A percentile compares a stretch with the other conserved stretches of the same genome.
Evolutionary conservation across 768 basidiomycete species (phyloP).

Genomic region (Hebeloma cylindrosporum): DNA sequence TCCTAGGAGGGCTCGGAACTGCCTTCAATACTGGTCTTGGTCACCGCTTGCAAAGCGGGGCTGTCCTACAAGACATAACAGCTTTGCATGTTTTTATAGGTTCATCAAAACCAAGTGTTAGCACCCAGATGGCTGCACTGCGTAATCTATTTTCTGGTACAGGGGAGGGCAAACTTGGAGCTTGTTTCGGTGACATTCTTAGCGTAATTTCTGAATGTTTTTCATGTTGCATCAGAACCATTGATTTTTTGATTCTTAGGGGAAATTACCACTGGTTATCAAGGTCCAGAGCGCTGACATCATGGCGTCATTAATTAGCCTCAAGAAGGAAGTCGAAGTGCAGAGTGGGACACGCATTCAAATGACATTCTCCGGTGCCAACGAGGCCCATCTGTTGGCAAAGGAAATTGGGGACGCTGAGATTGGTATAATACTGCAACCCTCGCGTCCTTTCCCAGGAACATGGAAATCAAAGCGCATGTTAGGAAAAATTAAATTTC

Average conservation of each 20-base stretch:
- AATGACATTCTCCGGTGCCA: conserved; percentile 55
- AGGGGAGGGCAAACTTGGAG: conserved; percentile 39
- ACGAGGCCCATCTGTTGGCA: conserved; percentile 73
- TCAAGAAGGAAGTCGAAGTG: conserved; percentile 63
- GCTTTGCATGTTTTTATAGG: conserved; percentile 64
- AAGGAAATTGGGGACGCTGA: conserved; percentile 64
- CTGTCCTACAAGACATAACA: conserved; percentile 56
- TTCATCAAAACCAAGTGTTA: conserved; percentile 48
- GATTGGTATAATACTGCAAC: conserved; percentile 69
- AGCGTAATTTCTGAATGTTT: conserved; percentile 34
- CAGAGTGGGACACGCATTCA: conserved; percentile 39
- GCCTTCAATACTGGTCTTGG: conserved; percentile 56
- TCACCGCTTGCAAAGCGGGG: conserved; percentile 55
- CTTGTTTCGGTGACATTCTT: conserved; percentile 43
- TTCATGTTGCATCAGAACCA: neutral
- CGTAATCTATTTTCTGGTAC: conserved; percentile 48
- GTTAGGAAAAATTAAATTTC: conserved; percentile 36
- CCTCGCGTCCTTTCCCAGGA: conserved; percentile 66
- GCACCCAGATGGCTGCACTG: conserved; percentile 66
- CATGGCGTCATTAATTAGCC: conserved; percentile 61
- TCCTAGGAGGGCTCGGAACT: conserved; percentile 58
- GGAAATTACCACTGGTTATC: conserved; percentile 60
- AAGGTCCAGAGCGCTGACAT: conserved; percentile 64
- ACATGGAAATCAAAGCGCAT: conserved; percentile 66
- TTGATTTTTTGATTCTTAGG: conserved; percentile 30